Evolutionary conservation across 2,329 filamentous ascomycete genomes (phyloP).

Genomic region (Aspergillus spinulosporus): DNA sequence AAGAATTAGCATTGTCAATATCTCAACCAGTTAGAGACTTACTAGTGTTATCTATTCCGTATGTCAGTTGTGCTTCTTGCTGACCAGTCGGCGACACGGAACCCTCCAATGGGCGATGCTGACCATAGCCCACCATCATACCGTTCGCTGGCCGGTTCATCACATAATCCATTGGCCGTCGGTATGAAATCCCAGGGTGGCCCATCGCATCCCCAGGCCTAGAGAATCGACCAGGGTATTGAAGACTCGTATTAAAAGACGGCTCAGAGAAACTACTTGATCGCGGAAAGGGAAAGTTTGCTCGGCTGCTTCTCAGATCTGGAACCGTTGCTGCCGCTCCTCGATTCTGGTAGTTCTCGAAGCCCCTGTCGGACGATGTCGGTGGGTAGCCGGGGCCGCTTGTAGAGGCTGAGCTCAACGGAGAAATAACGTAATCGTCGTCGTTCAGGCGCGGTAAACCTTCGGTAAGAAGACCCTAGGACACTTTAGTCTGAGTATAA

Average conservation of each 20-base stretch:
- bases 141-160: conserved; percentile 27
- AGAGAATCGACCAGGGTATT: conserved; percentile 31
- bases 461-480: conserved; percentile 37
- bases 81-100: conserved; percentile 38
- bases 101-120: conserved; percentile 32
- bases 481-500: conserved; percentile 30
- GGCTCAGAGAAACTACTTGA: conserved; percentile 41
- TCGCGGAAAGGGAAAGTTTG: conserved; percentile 31
- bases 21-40: conserved; percentile 10
- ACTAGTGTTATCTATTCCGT: conserved; percentile 33
- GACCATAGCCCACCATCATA: conserved; percentile 33
- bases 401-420: conserved; percentile 37
- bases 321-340: conserved; percentile 30
- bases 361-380: conserved; percentile 27
- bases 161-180: conserved; percentile 33
- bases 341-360: conserved; percentile 30
- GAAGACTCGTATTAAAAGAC: conserved; percentile 31
- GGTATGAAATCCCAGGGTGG: conserved; percentile 30
- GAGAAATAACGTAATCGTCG: conserved; percentile 42
- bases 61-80: conserved; percentile 27
- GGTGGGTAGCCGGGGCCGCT: conserved; percentile 39
- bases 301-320: conserved; percentile 31
- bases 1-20: not conserved
- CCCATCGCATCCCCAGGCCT: conserved; percentile 27
- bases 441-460: conserved; percentile 35